Percentiles rank a stretch among this genome's conserved stretches.
phyloP scores from a whole-genome alignment of 768 basidiomycete genomes.

The Leucocoprinus birnbaumii region DNA sequence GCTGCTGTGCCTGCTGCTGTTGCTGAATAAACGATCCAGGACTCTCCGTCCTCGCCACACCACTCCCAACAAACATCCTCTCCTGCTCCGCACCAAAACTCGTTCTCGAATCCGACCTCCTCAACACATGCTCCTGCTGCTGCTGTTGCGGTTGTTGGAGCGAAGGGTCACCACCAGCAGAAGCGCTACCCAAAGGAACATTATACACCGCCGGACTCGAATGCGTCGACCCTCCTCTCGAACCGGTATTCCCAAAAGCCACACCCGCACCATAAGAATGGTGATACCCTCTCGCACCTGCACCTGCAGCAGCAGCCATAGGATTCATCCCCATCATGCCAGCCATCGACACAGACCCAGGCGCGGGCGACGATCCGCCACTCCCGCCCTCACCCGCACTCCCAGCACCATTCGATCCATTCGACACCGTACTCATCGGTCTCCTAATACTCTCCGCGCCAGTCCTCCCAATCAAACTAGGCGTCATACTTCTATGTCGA shows the following conservation, averaged over 20 bases:
- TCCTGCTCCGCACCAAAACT: conserved; percentile 36
- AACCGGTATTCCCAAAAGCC: conserved; percentile 20
- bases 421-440: conserved; percentile 41
- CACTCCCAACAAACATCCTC: conserved; percentile 26
- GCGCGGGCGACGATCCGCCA: conserved; percentile 3
- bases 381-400: neutral
- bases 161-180: conserved; percentile 15
- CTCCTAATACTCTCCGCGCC: conserved; percentile 46
- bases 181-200: conserved; percentile 29
- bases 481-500: conserved; percentile 77
- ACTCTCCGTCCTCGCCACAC: conserved; percentile 15
- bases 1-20: neutral
- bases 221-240: conserved; percentile 39
- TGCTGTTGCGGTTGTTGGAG: conserved; percentile 22
- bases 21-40: conserved; percentile 18
- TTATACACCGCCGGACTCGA: conserved; percentile 43
- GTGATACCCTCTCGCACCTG: conserved; percentile 46
- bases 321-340: conserved; percentile 12
- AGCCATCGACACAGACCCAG: conserved; percentile 16
- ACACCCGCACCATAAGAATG: conserved; percentile 54
- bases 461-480: conserved; percentile 46
- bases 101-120: conserved; percentile 35
- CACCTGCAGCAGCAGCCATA: conserved; percentile 21
- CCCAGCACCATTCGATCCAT: conserved; percentile 13
- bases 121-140: conserved; percentile 28